A percentile compares a stretch with the other conserved stretches of the same genome.
These are phyloP conservation scores for Ailanthus altissimus DNA, from an alignment of 345 rosid species.

Conservation along the genomic window DNA sequence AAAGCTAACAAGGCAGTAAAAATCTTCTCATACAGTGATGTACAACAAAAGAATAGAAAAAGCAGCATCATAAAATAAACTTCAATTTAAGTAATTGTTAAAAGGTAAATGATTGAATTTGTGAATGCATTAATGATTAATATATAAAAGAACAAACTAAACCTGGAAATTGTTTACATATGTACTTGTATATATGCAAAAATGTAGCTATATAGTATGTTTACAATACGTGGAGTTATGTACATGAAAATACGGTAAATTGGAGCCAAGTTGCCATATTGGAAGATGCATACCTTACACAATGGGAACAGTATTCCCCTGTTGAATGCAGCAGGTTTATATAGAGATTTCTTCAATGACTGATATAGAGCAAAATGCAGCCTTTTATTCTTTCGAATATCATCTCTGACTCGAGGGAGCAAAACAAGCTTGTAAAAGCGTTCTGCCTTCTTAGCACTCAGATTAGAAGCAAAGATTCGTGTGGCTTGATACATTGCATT, in stretches of 20 bases:
- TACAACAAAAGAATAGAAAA: neutral
- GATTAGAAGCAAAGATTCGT: slow-evolving; percentile 78
- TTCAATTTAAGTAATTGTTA: neutral
- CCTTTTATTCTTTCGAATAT: slow-evolving; percentile 73
- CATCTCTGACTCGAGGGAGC: slow-evolving; percentile 93
- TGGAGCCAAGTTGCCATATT: neutral
- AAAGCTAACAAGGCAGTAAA: neutral
- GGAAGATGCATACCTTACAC: slow-evolving; percentile 61
- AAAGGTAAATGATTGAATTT: neutral
- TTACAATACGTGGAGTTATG: neutral
- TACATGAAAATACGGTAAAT: neutral
- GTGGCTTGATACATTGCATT: slow-evolving; percentile 91
- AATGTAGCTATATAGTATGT: no score
- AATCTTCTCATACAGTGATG: neutral
- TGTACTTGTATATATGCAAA: neutral
- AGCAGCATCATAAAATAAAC: neutral
- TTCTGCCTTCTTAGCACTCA: slow-evolving; percentile 66
- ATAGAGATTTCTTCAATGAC: slow-evolving; percentile 73
- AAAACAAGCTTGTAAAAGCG: slow-evolving; percentile 74
- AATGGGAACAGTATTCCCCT: slow-evolving; percentile 88
- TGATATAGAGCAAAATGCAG: slow-evolving; percentile 89
- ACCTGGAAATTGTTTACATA: neutral
- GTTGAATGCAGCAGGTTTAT: slow-evolving; percentile 92
- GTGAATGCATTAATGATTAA: neutral
- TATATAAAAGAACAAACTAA: no score